Evolutionary conservation across 2,329 filamentous ascomycete species (phyloP), one percentile per base, ranked within the genome.

Genomic region (Torrubiella hemipterigena): DNA sequence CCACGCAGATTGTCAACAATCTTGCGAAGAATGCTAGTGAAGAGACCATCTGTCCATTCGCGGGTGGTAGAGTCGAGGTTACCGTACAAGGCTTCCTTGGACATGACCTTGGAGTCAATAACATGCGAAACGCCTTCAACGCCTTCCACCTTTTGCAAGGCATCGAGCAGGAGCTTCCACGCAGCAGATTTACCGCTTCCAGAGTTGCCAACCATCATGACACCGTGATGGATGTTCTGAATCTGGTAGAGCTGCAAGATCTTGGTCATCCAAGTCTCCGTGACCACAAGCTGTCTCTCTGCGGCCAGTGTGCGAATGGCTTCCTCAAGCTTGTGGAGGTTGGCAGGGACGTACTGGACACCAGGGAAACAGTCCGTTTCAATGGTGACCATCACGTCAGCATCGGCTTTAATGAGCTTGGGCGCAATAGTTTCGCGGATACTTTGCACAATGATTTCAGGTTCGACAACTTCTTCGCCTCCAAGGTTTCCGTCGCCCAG

Each of bases 91-190:
- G 84, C 83, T 59, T 99, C 91, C 59, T 99, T 99, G 31, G 87
- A 94, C 91, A 99, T 98, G 55, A 98, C 93, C 62, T 99, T 99
- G 24, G 89, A 93, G 55, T 99, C 91, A 45, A 99, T 98, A 34
- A 98, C 83, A 50, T 99, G 91, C 42, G 77, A 94, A 27, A 98
- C 84, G 19, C 93, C 91, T 55, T 99, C 93, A 6, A 93, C 69
- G 16, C 80, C 79, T 53, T 98, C 91, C 11, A 93, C 83, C 46
- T 81, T 77, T 47, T 96, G 89, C 36, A 98, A 61, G 12, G 93
- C 91, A 47, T 93, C 82, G 14, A 98, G 70, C 31, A 99, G 67
- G 25, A 93, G 76, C 48, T 83, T 86, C 91, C 93, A 99, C 5
- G 91, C 83, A 2, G 82, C 77, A 24, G 91, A 95, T 61, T 99